Evolutionary conservation across 768 basidiomycete genomes (phyloP).

Genomic region (Boletus rex-veris): DNA sequence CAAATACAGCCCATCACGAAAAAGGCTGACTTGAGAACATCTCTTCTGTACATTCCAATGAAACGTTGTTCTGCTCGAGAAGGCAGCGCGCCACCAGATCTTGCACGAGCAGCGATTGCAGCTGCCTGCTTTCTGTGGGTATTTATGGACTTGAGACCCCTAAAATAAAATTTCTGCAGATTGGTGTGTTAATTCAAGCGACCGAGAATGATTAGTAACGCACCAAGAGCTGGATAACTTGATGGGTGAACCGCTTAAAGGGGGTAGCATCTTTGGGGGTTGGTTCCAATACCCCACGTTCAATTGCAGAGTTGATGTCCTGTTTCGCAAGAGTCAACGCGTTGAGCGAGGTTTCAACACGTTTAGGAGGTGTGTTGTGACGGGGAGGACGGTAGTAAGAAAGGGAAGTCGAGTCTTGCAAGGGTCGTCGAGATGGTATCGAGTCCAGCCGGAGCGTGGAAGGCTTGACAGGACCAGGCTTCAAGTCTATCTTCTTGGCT

Average conservation of each 20-base stretch:
- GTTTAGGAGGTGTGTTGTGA: constrained; percentile 18
- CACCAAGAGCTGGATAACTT: constrained; percentile 46
- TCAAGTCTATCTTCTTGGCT: constrained; percentile 53
- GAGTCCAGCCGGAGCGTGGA: constrained; percentile 24
- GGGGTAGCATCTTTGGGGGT: constrained; percentile 60
- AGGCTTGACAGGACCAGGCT: constrained; percentile 59
- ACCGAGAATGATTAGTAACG: constrained; percentile 11
- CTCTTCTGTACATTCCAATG: constrained; percentile 60
- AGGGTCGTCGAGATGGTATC: constrained; percentile 17
- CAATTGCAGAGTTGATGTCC: constrained; percentile 62
- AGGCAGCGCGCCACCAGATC: constrained; percentile 56
- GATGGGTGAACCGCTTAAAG: constrained; percentile 48
- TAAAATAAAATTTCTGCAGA: constrained; percentile 76
- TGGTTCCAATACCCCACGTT: constrained; percentile 65
- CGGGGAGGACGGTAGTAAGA: constrained; percentile 26
- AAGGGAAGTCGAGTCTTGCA: constrained; percentile 24
- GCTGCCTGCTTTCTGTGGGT: constrained; percentile 53
- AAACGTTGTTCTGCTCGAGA: constrained; percentile 69
- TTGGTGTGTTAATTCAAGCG: not conserved
- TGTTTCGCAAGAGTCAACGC: constrained; percentile 53
- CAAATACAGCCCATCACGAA: not conserved
- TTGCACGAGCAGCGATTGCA: constrained; percentile 53
- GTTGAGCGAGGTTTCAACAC: constrained; percentile 18
- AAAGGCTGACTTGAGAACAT: constrained; percentile 61
- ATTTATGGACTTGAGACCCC: constrained; percentile 70